Evolutionary conservation across 305 asterid genomes (phyloP), one percentile per base, ranked within the genome.

Genomic region (Solanum hybrid): DNA sequence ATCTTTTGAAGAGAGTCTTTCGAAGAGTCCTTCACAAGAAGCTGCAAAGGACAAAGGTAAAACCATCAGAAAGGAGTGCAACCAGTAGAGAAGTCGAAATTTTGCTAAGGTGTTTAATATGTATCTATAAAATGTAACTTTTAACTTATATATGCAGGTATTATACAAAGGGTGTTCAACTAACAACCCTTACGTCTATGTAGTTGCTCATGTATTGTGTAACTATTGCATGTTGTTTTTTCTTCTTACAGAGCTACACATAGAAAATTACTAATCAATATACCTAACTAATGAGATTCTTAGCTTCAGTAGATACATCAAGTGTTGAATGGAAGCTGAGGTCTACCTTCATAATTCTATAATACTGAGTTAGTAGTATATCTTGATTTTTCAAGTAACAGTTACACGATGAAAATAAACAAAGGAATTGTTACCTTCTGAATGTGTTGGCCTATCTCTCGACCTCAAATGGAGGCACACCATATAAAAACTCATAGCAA

Each of bases 381-480:
- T 89, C 26, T 89, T 86, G 36, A 85, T 89, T 89, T 17, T 75
- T 29, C 89, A 22, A 69, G 66, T 4, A 86, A 86, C 19, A 38
- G 34, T 31, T 69, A 64, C 11, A 86, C 42, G 31, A 87, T 22
- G 29, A 45, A 4, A 72, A 73, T 15, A 75, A 87, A 69, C 36
- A 40, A 5, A 11, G 34, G 81, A 26, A 76, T 12, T 15, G 38
- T 37, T 87, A 97, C 99, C 99, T 95, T 93, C 89, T 93, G 89
- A 97, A 95, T 45, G 99, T 96, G 89, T 97, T 99, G 12, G 11
- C 87, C 90, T 95, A 98, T 93, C 94, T 94, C 91, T 95, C 95
- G 34, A 98, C 99, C 92, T 95, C 99, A 88, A 97, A 96, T 73
- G 99, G 99, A 89, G 99, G 98, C 88, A 75, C 94, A 31, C 99